Base-by-base conservation (phyloP, 2,329 filamentous ascomycete genomes). In the Madurella mycetomatis region DNA sequence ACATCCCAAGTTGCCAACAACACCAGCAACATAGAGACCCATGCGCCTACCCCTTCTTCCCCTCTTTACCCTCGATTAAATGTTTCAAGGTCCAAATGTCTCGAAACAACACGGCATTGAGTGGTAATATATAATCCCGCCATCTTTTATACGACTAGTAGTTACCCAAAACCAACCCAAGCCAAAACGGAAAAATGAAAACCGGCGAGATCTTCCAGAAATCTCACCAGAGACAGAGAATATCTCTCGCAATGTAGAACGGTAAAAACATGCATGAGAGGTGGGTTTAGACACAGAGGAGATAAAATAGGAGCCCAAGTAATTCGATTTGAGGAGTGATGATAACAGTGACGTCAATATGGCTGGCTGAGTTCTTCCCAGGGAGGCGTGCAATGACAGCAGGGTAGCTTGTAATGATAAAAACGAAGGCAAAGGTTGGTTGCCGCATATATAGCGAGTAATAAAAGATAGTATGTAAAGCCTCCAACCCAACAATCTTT, bases 381-480 rank as follows among this genome's bases (percentile, higher is more conserved):
- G 42, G 34, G 12, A 44, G 42, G 19, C 5, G 42, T 18, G 19
- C 18, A 4, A 30, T 5, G 25, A 7, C 25, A 25, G 25, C 7
- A 25, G 25, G 25, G 25, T 25, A 25, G 25, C 25, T 25, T 25
- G 19, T 31, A 44, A 37, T 37, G 9, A 15, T 44, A 18, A 44
- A n/a, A 44, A 15, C 5, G 16, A 44, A 43, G 18, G 41, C 18
- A 11, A 15, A 30, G 18, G 25, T 15, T 31, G 42, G 15, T 5
- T 15, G 41, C 16, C 2, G 42, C 19, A 8, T 44, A 44, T 44
- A 44, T 44, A 11, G 34, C 42, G 19, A n/a, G 15, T 44, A 44
- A 44, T 44, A 44, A 44, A 44, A 44, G 42, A 44, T 44, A 44
- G 42, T 44, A 44, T 42, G 41, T 18, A 9, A 17, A 44, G 25